Base-by-base conservation (phyloP, 2,329 filamentous ascomycete species). In the Colletotrichum sp. region DNA sequence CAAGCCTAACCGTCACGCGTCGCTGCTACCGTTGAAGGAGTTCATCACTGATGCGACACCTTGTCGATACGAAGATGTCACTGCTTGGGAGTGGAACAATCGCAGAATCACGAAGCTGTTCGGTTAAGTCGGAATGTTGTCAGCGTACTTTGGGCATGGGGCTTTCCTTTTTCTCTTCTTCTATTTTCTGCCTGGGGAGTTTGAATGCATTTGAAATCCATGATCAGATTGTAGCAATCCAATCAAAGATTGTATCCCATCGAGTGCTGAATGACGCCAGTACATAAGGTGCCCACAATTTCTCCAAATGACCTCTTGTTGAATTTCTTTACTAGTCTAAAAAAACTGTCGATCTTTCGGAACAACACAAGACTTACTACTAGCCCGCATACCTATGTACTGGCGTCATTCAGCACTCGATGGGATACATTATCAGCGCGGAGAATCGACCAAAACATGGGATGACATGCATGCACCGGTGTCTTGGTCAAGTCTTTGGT, bases 21-120 rank as follows among this genome's bases (percentile, higher is more conserved):
- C 79, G 2, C 65, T 85, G 3, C 80, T 83, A 0, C 79, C 82
- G 0, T 34, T 82, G 3, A 80, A 78, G 71, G 78, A 83, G 55
- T 85, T 85, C 57, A 76, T 85, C 6, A 71, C 73, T 2, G 75
- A 79, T 21, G 79, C 67, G 6, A 67, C 74, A n/a, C 77, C 79
- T 15, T 79, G 79, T 7, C 72, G 67, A 0, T 85, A 84, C 30
- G 80, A 81, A 32, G 80, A 83, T 66, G 78, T 85, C 1, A 83
- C 82, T 12, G 83, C 83, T 7, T 79, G 83, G 78, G 83, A 85
- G 70, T 84, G 79, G 79, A 82, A 81, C 66, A 72, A 67, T 16
- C 75, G 76, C 16, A 75, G 80, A 7, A 81, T 81, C 28, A 79
- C 79, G 24, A 79, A 80, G 34, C 28, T 81, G n/a, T 72, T 72